These are phyloP conservation scores for Hyaloscypha finlandica DNA, from an alignment of 495 filamentous ascomycete genomes.

Conservation along the genomic window DNA sequence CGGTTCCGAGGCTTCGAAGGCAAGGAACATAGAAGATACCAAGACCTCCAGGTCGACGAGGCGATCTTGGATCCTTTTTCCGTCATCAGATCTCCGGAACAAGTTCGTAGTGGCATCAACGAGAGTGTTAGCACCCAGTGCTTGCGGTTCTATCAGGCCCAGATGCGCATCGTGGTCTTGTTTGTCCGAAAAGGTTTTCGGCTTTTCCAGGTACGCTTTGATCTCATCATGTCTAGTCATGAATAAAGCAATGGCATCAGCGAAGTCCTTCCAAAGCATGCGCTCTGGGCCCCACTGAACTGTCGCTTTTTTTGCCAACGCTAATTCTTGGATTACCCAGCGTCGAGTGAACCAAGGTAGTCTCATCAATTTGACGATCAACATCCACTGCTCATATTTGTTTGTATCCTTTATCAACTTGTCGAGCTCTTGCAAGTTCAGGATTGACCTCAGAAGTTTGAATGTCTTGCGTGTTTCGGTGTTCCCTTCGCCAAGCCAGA, in stretches of 20 bases:
- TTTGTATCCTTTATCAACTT: conserved; percentile 8
- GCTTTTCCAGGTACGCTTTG: background rate
- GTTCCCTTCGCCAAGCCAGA: conserved; percentile 19
- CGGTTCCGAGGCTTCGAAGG: conserved; percentile 34
- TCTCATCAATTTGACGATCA: conserved; percentile 33
- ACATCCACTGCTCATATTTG: conserved; percentile 33
- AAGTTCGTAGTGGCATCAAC: conserved; percentile 39
- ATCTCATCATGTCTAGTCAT: conserved; percentile 15
- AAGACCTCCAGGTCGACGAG: conserved; percentile 34
- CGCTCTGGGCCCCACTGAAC: conserved; percentile 35
- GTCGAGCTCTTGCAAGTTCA: conserved; percentile 25
- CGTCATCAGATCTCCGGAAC: conserved; percentile 29
- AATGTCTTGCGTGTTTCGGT: background rate
- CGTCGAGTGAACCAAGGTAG: conserved; percentile 39
- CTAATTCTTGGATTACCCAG: conserved; percentile 44
- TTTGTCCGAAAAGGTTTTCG: background rate
- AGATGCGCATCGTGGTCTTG: conserved; percentile 10
- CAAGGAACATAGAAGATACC: conserved; percentile 31
- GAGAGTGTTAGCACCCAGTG: conserved; percentile 37
- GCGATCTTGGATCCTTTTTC: conserved; percentile 5
- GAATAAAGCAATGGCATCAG: conserved; percentile 26
- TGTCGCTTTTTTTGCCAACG: conserved; percentile 34
- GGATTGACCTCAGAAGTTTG: conserved; percentile 20
- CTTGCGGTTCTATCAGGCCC: conserved; percentile 18
- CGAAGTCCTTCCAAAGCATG: conserved; percentile 36